Evolutionary conservation across 805 yeast species (phyloP).

Genomic region (Maudiozyma serrabonitensis): DNA sequence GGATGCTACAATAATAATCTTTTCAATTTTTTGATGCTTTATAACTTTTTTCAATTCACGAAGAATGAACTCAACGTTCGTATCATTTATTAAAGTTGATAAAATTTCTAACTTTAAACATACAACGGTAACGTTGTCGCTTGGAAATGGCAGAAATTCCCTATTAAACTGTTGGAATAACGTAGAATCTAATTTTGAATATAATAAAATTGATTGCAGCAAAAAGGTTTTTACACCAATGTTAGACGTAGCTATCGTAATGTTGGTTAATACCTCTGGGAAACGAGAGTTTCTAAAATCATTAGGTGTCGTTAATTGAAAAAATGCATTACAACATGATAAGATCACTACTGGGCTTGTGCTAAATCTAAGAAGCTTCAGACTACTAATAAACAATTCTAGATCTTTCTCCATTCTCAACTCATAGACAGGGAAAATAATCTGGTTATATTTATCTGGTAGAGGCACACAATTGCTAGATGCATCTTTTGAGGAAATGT

Average conservation of each 20-base stretch:
- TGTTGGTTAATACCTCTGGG: constrained; percentile 41
- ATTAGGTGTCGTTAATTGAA: constrained; percentile 49
- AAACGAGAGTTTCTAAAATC: constrained; percentile 40
- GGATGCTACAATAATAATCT: constrained; percentile 40
- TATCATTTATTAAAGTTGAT: constrained; percentile 45
- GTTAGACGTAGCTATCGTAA: constrained; percentile 28
- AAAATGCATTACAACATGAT: constrained; percentile 47
- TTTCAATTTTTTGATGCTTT: constrained; percentile 14
- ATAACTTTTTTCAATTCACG: constrained; percentile 58
- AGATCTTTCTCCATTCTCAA: constrained; percentile 47
- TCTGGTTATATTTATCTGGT: constrained; percentile 36
- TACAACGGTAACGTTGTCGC: constrained; percentile 37
- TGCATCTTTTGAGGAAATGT: constrained; percentile 23
- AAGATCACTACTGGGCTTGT: constrained; percentile 52
- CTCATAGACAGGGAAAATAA: constrained; percentile 33
- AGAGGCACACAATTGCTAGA: constrained; percentile 22
- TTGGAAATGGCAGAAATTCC: constrained; percentile 47
- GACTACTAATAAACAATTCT: constrained; percentile 39
- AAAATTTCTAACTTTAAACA: constrained; percentile 51
- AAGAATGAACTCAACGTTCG: constrained; percentile 42
- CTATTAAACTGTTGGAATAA: constrained; percentile 31
- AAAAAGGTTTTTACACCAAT: constrained; percentile 31
- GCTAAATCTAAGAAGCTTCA: constrained; percentile 40
- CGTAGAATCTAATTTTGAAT: constrained; percentile 28
- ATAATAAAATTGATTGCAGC: constrained; percentile 37